Conservation (phyloP, 2,329 filamentous ascomycete species). For the Xylaria polymorpha region DNA sequence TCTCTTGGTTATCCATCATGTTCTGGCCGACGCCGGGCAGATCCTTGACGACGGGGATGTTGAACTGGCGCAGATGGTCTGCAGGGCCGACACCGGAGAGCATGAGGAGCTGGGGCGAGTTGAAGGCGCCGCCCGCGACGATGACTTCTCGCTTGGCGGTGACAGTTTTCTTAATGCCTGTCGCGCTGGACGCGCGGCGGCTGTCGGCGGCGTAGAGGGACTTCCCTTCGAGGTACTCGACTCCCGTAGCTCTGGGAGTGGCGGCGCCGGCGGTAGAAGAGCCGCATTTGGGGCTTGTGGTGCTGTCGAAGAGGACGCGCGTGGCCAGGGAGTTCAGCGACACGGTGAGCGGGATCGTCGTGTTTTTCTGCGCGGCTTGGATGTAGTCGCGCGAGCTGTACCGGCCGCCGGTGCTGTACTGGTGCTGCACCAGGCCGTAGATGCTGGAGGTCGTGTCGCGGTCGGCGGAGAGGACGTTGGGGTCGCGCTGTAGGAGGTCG, state of each 20-base stretch:
- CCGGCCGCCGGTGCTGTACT: conserved; percentile 28
- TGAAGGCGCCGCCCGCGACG: conserved; percentile 59
- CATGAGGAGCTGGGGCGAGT: conserved; percentile 62
- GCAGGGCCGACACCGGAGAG: conserved; percentile 60
- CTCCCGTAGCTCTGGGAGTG: conserved; percentile 35
- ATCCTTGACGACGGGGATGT: conserved; percentile 57
- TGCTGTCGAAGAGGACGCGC: conserved; percentile 35
- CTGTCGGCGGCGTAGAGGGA: conserved; percentile 48
- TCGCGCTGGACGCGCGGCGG: conserved; percentile 43
- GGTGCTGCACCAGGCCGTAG: conserved; percentile 39
- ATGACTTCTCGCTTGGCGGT: conserved; percentile 58
- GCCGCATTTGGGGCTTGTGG: conserved; percentile 15
- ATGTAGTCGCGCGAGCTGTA: conserved; percentile 63
- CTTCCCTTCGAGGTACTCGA: conserved; percentile 43
- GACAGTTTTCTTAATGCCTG: conserved; percentile 42
- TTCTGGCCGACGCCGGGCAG: conserved; percentile 62
- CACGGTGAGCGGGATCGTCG: conserved; percentile 57
- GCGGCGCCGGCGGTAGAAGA: conserved; percentile 18
- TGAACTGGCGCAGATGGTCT: conserved; percentile 53
- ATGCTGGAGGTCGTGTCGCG: conserved; percentile 35
- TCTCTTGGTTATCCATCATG: conserved; percentile 57
- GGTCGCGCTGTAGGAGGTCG: conserved; percentile 36
- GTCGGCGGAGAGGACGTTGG: conserved; percentile 34
- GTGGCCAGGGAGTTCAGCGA: conserved; percentile 40
- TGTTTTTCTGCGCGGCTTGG: conserved; percentile 56